Evolutionary conservation across 345 rosid genomes (phyloP).

Genomic region (Corymbia maculata): DNA sequence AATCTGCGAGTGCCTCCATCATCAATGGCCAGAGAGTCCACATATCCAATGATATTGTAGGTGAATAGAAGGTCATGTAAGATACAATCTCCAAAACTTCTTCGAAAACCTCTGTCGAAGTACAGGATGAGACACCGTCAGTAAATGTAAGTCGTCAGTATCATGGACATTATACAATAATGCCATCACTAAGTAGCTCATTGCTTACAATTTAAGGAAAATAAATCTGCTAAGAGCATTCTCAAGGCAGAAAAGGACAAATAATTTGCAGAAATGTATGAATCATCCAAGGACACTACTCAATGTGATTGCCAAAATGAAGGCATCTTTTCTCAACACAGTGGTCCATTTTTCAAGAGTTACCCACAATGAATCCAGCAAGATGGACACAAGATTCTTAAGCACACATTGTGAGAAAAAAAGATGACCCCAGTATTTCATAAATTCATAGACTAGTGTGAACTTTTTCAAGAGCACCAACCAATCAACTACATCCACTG

Average conservation of each 20-base stretch:
- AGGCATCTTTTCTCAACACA: background rate
- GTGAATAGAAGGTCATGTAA: slow-evolving; percentile 97
- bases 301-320: background rate
- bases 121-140: background rate
- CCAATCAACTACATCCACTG: background rate
- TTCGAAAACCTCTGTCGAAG: slow-evolving; percentile 88
- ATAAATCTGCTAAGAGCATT: background rate
- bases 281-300: background rate
- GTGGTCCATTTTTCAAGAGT: background rate
- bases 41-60: slow-evolving; percentile 84
- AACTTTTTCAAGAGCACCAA: background rate
- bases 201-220: background rate
- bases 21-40: slow-evolving; percentile 99
- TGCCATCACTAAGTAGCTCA: background rate
- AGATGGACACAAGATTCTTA: background rate
- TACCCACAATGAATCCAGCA: background rate
- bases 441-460: background rate
- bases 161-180: background rate
- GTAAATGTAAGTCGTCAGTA: background rate
- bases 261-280: background rate
- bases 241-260: background rate
- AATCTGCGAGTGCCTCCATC: slow-evolving; percentile 86
- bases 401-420: background rate
- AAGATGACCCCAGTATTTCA: background rate
- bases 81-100: slow-evolving; percentile 98